Percentiles rank a stretch among this genome's conserved stretches.
phyloP scores from a whole-genome alignment of 2,329 filamentous ascomycete species.

The Ilyonectria sp. region DNA sequence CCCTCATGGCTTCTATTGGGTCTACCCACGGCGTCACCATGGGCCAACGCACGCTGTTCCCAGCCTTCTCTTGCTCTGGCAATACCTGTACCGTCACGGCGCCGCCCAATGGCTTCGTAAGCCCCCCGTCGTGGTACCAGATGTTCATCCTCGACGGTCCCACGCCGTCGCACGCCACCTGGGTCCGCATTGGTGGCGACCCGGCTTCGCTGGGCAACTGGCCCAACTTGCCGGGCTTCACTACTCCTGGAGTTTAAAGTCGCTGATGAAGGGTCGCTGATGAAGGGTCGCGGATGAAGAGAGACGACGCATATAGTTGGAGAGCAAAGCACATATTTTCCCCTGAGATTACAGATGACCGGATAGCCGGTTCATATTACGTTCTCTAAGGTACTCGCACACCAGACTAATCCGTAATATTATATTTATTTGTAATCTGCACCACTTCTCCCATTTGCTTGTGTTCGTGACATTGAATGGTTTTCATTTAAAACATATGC shows the following conservation, averaged over 20 bases:
- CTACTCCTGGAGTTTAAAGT: constrained; percentile 54
- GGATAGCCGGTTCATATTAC: neutral
- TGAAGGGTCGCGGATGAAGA: neutral
- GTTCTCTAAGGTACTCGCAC: neutral
- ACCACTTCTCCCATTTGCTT: neutral
- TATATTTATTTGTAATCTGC: neutral
- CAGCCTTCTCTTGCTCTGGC: constrained; percentile 64
- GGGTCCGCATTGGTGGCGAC: constrained; percentile 78
- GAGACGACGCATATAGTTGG: neutral
- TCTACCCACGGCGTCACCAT: constrained; percentile 73
- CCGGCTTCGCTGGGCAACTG: constrained; percentile 74
- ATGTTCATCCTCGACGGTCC: constrained; percentile 74
- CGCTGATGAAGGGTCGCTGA: too few relatives aligned
- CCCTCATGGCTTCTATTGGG: constrained; percentile 64
- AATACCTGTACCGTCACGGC: constrained; percentile 69
- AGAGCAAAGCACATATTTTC: neutral
- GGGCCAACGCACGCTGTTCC: constrained; percentile 77
- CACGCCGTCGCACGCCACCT: constrained; percentile 70
- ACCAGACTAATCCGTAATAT: neutral
- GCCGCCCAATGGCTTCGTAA: constrained; percentile 69
- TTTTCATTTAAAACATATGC: too few relatives aligned
- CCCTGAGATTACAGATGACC: neutral
- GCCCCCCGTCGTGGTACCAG: constrained; percentile 76
- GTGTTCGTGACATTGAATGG: neutral
- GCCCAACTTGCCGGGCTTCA: constrained; percentile 64